Evolutionary conservation across 805 yeast genomes (phyloP), one percentile per base, ranked within the genome.

Genomic region (Saturnispora diversa): DNA sequence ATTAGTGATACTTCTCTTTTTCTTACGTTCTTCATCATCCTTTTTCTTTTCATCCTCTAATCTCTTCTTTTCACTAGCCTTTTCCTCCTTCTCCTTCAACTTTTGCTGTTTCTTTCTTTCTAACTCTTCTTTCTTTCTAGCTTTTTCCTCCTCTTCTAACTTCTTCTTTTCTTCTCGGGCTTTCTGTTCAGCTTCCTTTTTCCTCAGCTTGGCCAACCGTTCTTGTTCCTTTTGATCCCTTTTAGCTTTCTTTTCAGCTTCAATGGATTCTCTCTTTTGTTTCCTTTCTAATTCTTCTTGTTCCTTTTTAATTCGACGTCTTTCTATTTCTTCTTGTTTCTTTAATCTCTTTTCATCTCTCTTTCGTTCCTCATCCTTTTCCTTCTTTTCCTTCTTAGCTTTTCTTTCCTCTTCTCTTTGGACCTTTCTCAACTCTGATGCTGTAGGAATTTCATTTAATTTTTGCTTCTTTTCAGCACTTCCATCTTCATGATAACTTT

Each of bases 91-190:
- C 50, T 31, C 62, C 63, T 40, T 60, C 52, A 23, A 55, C 56
- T 43, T 64, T 62, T 31, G 62, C 58, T 39, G 57, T 58, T 44
- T 60, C 62, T 46, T 59, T 57, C 24, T 58, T 56, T 23, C 51
- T 52, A 34, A 49, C 50, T 40, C 52, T 50, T 42, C 42, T 54
- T 50, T 54, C 49, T 53, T 60, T 53, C 55, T 31, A 57, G 50
- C 51, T 55, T 60, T 45, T 53, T 52, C 44, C 46, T 50, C 20
- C 51, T 52, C 39, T 58, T 59, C 23, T 6, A 48, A 39, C 30
- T 52, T 50, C 28, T 37, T 50, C 39, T 56, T 48, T 40, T 56
- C 37, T 39, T 44, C 55, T 50, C 41, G 58, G 35, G 48, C 37
- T 40, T 42, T 43, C 34, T 47, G 44, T 39, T 50, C 56, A 2